These are phyloP conservation scores for Saccharum officinarum DNA, from an alignment of 176 grass and related monocot species.

Conservation along the genomic window DNA sequence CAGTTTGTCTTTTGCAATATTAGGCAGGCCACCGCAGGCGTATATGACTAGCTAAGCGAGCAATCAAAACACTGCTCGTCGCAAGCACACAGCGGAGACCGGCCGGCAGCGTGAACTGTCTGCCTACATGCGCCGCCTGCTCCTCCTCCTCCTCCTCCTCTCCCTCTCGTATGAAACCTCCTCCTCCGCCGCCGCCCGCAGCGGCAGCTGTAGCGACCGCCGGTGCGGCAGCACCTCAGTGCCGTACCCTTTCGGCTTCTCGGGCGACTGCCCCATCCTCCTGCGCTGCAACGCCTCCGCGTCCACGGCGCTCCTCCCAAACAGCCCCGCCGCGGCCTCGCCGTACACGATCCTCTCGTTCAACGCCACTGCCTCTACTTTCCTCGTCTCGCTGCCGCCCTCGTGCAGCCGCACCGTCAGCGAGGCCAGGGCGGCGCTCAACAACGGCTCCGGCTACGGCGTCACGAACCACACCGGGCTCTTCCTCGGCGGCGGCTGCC, in stretches of 20 bases:
- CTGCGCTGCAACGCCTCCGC: constrained; percentile 32
- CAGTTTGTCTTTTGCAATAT: background rate
- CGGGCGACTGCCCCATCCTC: constrained; percentile 30
- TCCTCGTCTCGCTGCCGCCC: background rate
- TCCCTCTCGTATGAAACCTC: background rate
- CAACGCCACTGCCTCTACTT: background rate
- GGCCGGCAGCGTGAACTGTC: background rate
- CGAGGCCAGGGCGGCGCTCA: background rate
- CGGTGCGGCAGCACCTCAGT: constrained; percentile 19
- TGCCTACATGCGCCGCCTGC: background rate
- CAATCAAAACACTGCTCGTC: background rate
- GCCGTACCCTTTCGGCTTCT: constrained; percentile 71
- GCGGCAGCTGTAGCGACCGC: background rate
- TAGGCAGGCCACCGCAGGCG: background rate
- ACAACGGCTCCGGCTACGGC: constrained; percentile 39
- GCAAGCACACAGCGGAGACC: background rate
- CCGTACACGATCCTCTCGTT: constrained; percentile 16
- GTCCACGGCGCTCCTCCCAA: background rate
- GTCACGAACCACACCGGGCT: constrained; percentile 37
- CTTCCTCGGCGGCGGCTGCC: constrained; percentile 21
- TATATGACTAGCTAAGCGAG: background rate
- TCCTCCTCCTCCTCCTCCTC: background rate
- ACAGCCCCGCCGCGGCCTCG: background rate
- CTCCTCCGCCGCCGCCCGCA: background rate
- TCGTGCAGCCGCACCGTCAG: constrained; percentile 41